Evolutionary conservation across 257 asterid genomes (phyloP).

Genomic region (Solanum rostratum): DNA sequence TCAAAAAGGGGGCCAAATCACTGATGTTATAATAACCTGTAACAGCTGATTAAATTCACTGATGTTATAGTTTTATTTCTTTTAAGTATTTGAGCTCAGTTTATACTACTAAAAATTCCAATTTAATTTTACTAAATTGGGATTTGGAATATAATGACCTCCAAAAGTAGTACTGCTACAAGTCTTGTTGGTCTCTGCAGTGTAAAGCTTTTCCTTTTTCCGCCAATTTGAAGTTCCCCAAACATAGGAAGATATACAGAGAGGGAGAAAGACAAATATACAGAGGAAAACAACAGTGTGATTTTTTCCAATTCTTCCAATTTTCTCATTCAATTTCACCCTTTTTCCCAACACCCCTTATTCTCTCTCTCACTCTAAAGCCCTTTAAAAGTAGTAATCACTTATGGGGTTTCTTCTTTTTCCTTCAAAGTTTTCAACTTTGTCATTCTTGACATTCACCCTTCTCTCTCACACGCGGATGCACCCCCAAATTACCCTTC

Average conservation of each 20-base stretch:
- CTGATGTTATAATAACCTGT: neutral
- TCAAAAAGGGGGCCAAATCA: too few relatives aligned
- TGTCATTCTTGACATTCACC: constrained; percentile 10
- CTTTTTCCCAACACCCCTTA: neutral
- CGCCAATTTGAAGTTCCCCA: constrained; percentile 1
- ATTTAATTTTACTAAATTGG: neutral
- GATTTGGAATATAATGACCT: neutral
- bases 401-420: neutral
- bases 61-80: neutral
- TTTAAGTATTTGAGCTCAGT: too few relatives aligned
- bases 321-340: constrained; percentile 13
- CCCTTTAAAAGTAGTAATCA: neutral
- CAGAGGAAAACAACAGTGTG: constrained; percentile 6
- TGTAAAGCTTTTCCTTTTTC: neutral
- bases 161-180: neutral
- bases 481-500: constrained; percentile 3
- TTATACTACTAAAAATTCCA: too few relatives aligned
- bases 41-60: neutral
- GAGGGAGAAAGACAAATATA: neutral
- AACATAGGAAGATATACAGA: neutral
- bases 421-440: constrained; percentile 1
- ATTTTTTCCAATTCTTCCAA: neutral
- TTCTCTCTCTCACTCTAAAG: neutral
- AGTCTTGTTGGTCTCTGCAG: neutral
- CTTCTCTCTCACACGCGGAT: constrained; percentile 7